Evolutionary conservation across 2,329 filamentous ascomycete species (phyloP).

Genomic region (Grosmannia serpens): DNA sequence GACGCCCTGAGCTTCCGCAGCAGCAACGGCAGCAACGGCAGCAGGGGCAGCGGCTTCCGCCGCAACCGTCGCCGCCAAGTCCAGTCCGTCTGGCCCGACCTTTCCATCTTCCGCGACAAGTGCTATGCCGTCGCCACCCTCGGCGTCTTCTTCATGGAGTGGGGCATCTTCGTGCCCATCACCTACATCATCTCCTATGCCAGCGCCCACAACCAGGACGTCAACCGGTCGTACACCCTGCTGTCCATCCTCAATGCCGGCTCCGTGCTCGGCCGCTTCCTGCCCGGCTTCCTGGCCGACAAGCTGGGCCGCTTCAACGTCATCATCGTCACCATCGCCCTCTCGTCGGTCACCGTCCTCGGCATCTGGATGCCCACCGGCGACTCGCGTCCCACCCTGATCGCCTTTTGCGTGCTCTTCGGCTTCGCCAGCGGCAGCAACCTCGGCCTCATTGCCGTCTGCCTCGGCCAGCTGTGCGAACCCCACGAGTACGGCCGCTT

Average conservation of each 20-base stretch:
- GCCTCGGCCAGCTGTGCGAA: conserved; percentile 69
- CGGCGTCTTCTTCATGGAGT: conserved; percentile 60
- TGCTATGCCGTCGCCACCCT: conserved; percentile 48
- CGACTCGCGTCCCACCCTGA: conserved; percentile 41
- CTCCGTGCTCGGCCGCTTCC: conserved; percentile 62
- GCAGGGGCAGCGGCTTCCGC: background rate
- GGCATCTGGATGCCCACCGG: conserved; percentile 60
- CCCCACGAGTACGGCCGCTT: conserved; percentile 56
- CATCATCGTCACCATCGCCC: conserved; percentile 54
- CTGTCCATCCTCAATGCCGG: conserved; percentile 74
- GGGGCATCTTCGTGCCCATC: conserved; percentile 61
- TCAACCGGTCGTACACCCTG: conserved; percentile 57
- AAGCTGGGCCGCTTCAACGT: conserved; percentile 70
- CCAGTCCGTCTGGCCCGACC: conserved; percentile 40
- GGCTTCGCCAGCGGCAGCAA: conserved; percentile 73
- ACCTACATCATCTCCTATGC: conserved; percentile 69
- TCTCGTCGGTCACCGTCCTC: conserved; percentile 43
- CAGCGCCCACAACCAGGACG: conserved; percentile 45
- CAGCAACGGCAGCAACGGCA: no score
- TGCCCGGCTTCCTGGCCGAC: conserved; percentile 68
- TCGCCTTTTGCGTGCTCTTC: conserved; percentile 61
- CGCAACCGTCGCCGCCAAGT: background rate
- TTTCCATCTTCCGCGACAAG: conserved; percentile 47
- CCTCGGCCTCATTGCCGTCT: conserved; percentile 68
- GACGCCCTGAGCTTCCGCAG: no score